Evolutionary conservation across 805 yeast species (phyloP), one percentile per base, ranked within the genome.

Genomic region (Kuraishia piskuri): DNA sequence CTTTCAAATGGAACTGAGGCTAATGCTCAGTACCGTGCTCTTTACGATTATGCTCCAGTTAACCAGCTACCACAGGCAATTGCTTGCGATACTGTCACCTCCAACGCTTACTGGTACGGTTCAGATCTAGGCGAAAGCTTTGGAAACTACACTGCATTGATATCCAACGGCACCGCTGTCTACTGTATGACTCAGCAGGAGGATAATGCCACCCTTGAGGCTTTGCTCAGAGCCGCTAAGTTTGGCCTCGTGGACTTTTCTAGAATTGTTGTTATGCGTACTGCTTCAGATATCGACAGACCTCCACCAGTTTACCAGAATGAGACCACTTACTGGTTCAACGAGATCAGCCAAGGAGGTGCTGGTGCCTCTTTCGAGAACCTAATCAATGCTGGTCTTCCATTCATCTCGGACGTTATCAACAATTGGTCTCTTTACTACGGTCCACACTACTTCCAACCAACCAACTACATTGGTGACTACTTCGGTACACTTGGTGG

Each of bases 111-210:
- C 69, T 80, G 72, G 71, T 66, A 73, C 47, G 85, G 84, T 52
- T 66, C 69, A 53, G 62, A 64, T 12, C 69, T 80, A 62, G 72
- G 71, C 48, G 73, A 76, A 57, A 71, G 77, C 62, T 76, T 78
- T 59, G 65, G 71, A n/a, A 68, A 68, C 63, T 72, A 64, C 59
- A 69, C 80, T 45, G 52, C 58, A 22, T 54, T 77, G 58, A 63
- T 78, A 65, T 75, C 83, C 58, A 80, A 80, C 61, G 79, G 79
- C 47, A 69, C 79, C 31, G 82, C 78, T 20, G 64, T 62, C 10
- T 80, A 78, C 68, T 78, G 83, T 62, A 58, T 78, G 47, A 73
- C 83, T 46, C 82, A 81, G 37, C 83, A 79, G 63, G 85, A 80
- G 63, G 84, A 80, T 61, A 75, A 78, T 58, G 84, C 84, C 19